A percentile compares a stretch with the other conserved stretches of the same genome.
phyloP scores from a whole-genome alignment of 192 early-diverging fungal species.

The Umbelopsis vinacea region DNA sequence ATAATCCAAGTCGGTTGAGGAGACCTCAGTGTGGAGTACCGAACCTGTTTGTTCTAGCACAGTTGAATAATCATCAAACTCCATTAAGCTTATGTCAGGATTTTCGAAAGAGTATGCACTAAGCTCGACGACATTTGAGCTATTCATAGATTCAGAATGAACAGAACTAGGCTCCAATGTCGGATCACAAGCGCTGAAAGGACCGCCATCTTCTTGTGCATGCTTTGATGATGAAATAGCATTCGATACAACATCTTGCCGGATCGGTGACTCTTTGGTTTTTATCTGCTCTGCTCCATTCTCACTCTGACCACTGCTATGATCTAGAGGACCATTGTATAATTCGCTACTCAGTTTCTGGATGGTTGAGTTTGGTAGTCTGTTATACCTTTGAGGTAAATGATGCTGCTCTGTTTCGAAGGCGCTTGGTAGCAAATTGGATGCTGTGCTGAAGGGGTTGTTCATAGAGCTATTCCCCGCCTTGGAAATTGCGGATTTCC shows the following conservation, averaged over 20 bases:
- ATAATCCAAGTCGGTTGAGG: not conserved
- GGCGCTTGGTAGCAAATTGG: not conserved
- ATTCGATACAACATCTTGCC: not conserved
- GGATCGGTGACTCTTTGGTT: not conserved
- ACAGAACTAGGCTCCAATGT: not conserved
- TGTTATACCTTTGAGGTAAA: no score
- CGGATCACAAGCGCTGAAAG: no score
- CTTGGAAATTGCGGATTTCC: not conserved
- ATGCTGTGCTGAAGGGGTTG: not conserved
- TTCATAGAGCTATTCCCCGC: not conserved
- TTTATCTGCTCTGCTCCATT: not conserved
- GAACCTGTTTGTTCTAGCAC: not conserved
- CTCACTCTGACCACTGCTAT: not conserved
- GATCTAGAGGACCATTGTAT: not conserved
- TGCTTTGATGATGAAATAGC: not conserved
- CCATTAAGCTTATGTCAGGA: not conserved
- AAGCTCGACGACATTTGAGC: not conserved
- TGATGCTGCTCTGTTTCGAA: no score
- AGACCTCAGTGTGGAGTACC: no score
- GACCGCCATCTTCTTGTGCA: not conserved
- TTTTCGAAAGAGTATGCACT: constrained; percentile 6
- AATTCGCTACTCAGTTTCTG: no score
- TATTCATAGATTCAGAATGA: not conserved
- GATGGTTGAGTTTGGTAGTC: no score
- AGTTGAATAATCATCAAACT: not conserved